Conservation (phyloP, 2,329 filamentous ascomycete genomes). For the Blastomyces percursus region DNA sequence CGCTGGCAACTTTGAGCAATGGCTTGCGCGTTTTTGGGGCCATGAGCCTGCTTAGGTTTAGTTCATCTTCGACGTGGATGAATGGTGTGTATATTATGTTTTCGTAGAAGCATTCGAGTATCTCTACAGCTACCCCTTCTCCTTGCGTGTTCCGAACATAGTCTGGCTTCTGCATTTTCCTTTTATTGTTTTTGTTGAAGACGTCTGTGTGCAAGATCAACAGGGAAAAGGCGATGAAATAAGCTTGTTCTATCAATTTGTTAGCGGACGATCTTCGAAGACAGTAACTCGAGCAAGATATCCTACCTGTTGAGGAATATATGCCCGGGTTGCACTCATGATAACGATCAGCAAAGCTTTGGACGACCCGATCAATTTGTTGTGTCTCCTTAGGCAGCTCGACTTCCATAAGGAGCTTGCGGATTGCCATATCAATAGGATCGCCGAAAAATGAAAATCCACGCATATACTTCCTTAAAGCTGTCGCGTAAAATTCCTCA, state of each 20-base stretch:
- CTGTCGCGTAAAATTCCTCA: constrained; percentile 71
- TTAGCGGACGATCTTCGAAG: constrained; percentile 7
- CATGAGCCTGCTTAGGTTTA: constrained; percentile 56
- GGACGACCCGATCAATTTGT: constrained; percentile 88
- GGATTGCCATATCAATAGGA: constrained; percentile 93
- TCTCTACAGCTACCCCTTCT: constrained; percentile 86
- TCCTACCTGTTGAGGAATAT: constrained; percentile 59
- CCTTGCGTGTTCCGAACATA: constrained; percentile 91
- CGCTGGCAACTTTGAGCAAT: constrained; percentile 54
- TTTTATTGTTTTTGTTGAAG: constrained; percentile 99
- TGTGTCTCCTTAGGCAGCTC: constrained; percentile 95
- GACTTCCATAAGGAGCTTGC: constrained; percentile 92
- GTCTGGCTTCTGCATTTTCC: constrained; percentile 94
- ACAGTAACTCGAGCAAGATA: neutral
- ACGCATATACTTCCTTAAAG: constrained; percentile 88
- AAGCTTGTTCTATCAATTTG: constrained; percentile 62
- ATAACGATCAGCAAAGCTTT: constrained; percentile 91
- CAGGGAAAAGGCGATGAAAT: constrained; percentile 94
- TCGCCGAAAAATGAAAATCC: constrained; percentile 92
- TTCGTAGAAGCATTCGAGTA: constrained; percentile 93
- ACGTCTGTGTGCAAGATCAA: constrained; percentile 94
- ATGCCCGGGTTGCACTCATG: constrained; percentile 98
- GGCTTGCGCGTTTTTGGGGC: constrained; percentile 61
- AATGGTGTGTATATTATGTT: constrained; percentile 98
- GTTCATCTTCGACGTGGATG: constrained; percentile 90